These are phyloP conservation scores for Neocallimastix lanati DNA, from an alignment of 192 early-diverging fungal genomes.

Conservation along the genomic window DNA sequence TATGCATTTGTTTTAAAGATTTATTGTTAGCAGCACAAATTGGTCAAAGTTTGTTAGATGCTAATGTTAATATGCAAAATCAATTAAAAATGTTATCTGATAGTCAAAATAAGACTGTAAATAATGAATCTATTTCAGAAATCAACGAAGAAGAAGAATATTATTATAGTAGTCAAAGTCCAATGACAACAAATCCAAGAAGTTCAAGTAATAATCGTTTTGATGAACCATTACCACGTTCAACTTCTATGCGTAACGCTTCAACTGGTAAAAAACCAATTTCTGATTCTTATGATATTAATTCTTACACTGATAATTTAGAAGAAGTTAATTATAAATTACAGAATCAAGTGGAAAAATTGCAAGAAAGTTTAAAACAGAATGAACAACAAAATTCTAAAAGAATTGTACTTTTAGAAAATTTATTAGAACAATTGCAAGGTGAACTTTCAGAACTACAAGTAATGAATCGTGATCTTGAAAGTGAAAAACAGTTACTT, in stretches of 20 bases:
- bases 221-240: neutral
- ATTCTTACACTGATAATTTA: neutral
- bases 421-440: neutral
- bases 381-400: neutral
- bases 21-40: neutral
- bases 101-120: neutral
- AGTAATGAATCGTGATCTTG: neutral
- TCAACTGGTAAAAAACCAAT: neutral
- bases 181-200: neutral
- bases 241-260: neutral
- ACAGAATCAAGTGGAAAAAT: neutral
- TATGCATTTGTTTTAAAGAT: neutral
- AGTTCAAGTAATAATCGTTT: neutral
- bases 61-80: neutral
- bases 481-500: neutral
- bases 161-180: neutral
- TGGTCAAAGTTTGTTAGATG: neutral
- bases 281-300: neutral
- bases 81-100: neutral
- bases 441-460: neutral
- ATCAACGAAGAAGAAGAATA: neutral
- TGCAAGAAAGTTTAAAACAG: neutral
- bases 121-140: too few relatives aligned
- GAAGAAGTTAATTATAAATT: neutral
- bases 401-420: neutral